A percentile compares a stretch with the other conserved stretches of the same genome.
Evolutionary conservation across 78 protist genomes (phyloP).

Genomic region (Andalucia godoyi): DNA sequence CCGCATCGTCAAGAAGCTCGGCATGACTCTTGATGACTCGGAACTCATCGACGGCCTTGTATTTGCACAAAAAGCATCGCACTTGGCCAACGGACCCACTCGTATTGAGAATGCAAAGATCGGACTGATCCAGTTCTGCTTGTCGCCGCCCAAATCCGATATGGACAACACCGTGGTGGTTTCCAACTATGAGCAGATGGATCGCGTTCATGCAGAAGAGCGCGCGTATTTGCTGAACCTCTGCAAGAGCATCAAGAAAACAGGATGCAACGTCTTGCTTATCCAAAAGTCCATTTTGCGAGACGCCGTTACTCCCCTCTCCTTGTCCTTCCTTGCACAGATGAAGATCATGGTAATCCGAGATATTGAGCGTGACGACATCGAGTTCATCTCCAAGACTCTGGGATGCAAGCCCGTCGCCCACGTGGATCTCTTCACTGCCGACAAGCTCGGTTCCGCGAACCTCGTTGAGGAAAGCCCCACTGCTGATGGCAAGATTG

Average conservation of each 20-base stretch:
- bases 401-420: slow-evolving; percentile 93
- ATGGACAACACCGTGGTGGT: slow-evolving; percentile 69
- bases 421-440: slow-evolving; percentile 58
- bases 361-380: slow-evolving; percentile 94
- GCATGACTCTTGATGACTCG: slow-evolving; percentile 97
- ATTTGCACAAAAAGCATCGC: slow-evolving; percentile 70
- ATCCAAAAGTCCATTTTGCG: slow-evolving; percentile 94
- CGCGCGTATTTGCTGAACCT: slow-evolving; percentile 79
- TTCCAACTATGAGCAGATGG: slow-evolving; percentile 84
- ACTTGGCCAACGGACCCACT: slow-evolving; percentile 82
- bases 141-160: slow-evolving; percentile 99
- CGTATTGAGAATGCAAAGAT: slow-evolving; percentile 91
- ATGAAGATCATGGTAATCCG: slow-evolving; percentile 84
- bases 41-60: slow-evolving; percentile 88
- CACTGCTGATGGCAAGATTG: slow-evolving; percentile 68
- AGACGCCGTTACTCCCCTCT: slow-evolving; percentile 87
- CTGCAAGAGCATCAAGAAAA: slow-evolving; percentile 78
- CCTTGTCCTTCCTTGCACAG: slow-evolving; percentile 91
- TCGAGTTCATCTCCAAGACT: slow-evolving; percentile 92
- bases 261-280: slow-evolving; percentile 94
- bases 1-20: slow-evolving; percentile 47
- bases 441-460: slow-evolving; percentile 87
- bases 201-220: slow-evolving; percentile 86
- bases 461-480: slow-evolving; percentile 76
- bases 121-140: slow-evolving; percentile 95